Evolutionary conservation across 108 stramenopile genomes (phyloP), one percentile per base, ranked within the genome.

Genomic region (Cyclotella kingstonii): DNA sequence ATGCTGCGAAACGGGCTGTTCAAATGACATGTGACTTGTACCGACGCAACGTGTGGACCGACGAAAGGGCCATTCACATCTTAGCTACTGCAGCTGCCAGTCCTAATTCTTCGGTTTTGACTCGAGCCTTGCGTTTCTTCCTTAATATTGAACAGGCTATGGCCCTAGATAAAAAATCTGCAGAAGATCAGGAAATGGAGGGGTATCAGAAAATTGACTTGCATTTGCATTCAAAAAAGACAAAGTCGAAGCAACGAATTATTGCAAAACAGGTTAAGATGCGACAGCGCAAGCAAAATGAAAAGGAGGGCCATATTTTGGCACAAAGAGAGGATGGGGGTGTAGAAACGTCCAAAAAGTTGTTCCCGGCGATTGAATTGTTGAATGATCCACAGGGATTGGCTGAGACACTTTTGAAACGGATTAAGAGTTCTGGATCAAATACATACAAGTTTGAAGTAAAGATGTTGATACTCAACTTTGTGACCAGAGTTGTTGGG

Each of bases 401-500:
- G 25, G 91, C 87, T 28, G 97, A 98, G 63, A 51, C 62, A 38
- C 69, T 97, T 22, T 77, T 99, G 44, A 89, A 89, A 39, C 60
- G 83, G 18, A 74, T 98, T 33, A 76, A 89, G 14, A 73, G 63
- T 19, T 74, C 63, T 19, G 60, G 65, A 26, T 69, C 71, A 42
- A 77, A 78, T 58, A 71, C 62, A n/a, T 77, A 84, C 66, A 80
- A 87, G 33, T 98, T 96, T 70, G 93, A 95, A 65, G 76, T 76
- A 40, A 95, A 95, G 54, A 87, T 99, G 66, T 65, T 97, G 14
- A 84, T 95, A 83, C 90, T 99, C 77, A 97, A 99, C 76, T 94
- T 98, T 63, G 81, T 97, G 35, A 93, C 95, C 9, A 77, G 96
- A 6, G 60, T 97, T 22, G 94, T 98, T 0, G 96, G 97, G 6